phyloP scores from a whole-genome alignment of 257 asterid species.

The Agastache rugosa region DNA sequence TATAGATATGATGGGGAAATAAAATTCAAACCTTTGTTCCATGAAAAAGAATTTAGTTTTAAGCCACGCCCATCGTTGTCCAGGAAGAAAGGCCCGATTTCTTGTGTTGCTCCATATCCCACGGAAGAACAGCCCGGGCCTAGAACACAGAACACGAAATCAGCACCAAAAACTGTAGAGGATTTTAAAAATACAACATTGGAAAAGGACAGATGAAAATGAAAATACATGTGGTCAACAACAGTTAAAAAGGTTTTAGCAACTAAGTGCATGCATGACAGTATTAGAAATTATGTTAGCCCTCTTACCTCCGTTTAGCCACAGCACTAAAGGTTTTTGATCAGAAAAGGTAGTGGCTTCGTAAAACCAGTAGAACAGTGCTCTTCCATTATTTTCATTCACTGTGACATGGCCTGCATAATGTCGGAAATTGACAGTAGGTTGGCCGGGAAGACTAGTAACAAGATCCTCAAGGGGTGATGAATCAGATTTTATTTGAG shows the following conservation, averaged over 20 bases:
- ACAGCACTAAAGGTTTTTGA: conserved; percentile 82
- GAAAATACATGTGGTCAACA: neutral
- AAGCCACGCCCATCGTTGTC: conserved; percentile 61
- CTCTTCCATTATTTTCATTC: conserved; percentile 64
- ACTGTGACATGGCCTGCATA: conserved; percentile 78
- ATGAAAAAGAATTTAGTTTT: conserved; percentile 68
- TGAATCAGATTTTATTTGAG: conserved; percentile 37
- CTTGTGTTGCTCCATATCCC: conserved; percentile 99
- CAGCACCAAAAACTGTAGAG: conserved; percentile 34
- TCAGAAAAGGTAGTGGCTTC: conserved; percentile 62
- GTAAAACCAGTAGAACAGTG: conserved; percentile 90
- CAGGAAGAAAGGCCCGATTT: conserved; percentile 89
- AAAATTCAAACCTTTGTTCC: conserved; percentile 76
- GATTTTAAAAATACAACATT: neutral
- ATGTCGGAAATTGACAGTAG: conserved; percentile 63
- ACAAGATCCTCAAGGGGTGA: conserved; percentile 56
- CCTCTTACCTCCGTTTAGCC: conserved; percentile 94
- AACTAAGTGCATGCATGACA: conserved; percentile 26
- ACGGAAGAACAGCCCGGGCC: conserved; percentile 99
- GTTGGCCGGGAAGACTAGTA: conserved; percentile 81
- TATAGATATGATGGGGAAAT: conserved; percentile 6
- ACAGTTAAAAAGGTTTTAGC: neutral
- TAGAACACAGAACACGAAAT: conserved; percentile 44
- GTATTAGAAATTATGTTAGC: conserved; percentile 1
- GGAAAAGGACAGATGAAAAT: neutral